phyloP scores from a whole-genome alignment of 306 rosid genomes.

The Hylodesmum podocarpum region DNA sequence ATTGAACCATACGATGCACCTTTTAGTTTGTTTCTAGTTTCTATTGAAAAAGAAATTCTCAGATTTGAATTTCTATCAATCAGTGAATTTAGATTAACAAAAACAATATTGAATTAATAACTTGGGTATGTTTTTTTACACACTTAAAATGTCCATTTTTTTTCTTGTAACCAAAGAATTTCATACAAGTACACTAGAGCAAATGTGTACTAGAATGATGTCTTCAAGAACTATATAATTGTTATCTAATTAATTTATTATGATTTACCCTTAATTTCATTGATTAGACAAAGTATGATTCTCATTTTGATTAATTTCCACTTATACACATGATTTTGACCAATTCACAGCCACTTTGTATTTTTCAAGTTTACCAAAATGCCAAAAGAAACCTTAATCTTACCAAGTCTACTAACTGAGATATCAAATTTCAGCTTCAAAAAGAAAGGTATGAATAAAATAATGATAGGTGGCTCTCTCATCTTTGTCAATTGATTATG shows the following conservation, averaged over 20 bases:
- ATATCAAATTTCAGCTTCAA: neutral
- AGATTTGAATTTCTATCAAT: neutral
- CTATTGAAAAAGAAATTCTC: neutral
- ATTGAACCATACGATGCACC: neutral
- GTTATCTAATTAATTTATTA: neutral
- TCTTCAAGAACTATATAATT: too few relatives aligned
- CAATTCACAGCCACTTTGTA: neutral
- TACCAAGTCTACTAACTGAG: neutral
- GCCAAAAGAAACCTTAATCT: neutral
- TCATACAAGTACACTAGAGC: too few relatives aligned
- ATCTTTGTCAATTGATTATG: neutral
- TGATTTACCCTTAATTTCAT: neutral
- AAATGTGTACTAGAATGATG: too few relatives aligned
- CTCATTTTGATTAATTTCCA: neutral
- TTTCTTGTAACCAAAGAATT: too few relatives aligned
- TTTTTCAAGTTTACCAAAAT: neutral
- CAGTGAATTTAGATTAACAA: neutral
- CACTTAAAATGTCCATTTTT: too few relatives aligned
- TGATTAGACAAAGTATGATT: constrained; percentile 1
- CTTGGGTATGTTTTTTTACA: too few relatives aligned
- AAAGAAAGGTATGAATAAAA: neutral
- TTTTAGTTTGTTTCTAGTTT: neutral
- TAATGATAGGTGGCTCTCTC: neutral
- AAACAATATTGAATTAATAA: neutral
- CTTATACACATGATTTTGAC: constrained; percentile 25